Evolutionary conservation across 371 early-diverging fungal genomes (phyloP).

Genomic region (Funneliformis caledonium): DNA sequence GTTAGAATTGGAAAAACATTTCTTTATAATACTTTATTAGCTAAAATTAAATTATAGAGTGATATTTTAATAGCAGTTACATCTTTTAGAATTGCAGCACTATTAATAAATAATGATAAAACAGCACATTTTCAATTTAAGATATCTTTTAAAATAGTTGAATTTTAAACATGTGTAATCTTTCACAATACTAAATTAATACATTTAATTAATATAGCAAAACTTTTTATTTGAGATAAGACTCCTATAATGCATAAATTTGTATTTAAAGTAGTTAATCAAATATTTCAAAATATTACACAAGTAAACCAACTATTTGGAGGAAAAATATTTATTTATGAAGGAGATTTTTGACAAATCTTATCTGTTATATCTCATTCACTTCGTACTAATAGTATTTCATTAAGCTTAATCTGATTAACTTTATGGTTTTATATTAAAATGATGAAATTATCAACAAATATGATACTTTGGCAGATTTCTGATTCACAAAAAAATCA

Average conservation of each 20-base stretch:
- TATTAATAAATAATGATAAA: slow-evolving; percentile 43
- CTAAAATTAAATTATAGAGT: slow-evolving; percentile 14
- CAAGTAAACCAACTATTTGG: slow-evolving; percentile 37
- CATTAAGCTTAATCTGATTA: neutral
- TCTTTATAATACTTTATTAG: slow-evolving; percentile 41
- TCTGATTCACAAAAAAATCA: neutral
- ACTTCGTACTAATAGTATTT: neutral
- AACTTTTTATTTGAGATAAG: slow-evolving; percentile 49
- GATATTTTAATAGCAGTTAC: slow-evolving; percentile 42
- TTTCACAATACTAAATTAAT: slow-evolving; percentile 6
- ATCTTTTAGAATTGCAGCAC: too few relatives aligned
- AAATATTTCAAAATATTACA: slow-evolving; percentile 32
- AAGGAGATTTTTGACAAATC: too few relatives aligned
- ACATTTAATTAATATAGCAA: slow-evolving; percentile 23
- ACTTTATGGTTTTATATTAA: neutral
- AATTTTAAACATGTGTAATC: slow-evolving; percentile 36
- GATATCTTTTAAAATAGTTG: slow-evolving; percentile 40
- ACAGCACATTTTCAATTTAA: slow-evolving; percentile 46
- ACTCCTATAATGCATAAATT: slow-evolving; percentile 43
- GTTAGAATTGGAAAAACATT: slow-evolving; percentile 42
- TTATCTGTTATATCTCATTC: slow-evolving; percentile 9
- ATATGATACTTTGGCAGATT: neutral
- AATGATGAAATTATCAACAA: neutral
- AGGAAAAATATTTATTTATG: slow-evolving; percentile 36
- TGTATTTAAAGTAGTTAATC: slow-evolving; percentile 43